Base-by-base conservation (phyloP, 441 rosid species). In the Omphalea diandra region DNA sequence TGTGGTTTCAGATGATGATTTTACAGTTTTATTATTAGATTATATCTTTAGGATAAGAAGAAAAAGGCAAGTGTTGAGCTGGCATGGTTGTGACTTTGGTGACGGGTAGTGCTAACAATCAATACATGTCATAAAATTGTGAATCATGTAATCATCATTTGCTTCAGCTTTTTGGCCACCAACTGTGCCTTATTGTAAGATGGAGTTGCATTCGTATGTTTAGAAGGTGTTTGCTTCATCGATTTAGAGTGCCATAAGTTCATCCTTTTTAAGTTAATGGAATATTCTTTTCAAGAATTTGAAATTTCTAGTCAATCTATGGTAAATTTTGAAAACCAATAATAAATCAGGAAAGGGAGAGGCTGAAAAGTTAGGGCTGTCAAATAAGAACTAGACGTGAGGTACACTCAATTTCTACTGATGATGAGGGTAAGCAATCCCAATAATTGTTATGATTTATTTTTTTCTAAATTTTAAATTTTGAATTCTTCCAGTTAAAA, bases 161-260 rank as follows among this genome's bases (percentile, higher is more conserved):
- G 17, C 97, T 94, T 80, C 93, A 94, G 98, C 81, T 94, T 52
- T 83, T 87, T 73, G 95, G 97, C 64, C 85, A 95, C 33, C 98
- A 96, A 41, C 97, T 87, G 60, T 91, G 96, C 97, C 87, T 90
- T 33, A 90, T 97, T 24, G 91, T 94, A 54, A 80, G 73, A 57
- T 32, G 85, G 53, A 81, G 95, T 69, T 91, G 1, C 96, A 83
- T 73, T 56, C 78, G 59, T 94, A 88, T 69, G 88, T 90, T 43
- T 77, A 86, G 35, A 90, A 87, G 94, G 98, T 91, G 63, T 66
- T 52, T 44, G 26, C 55, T 46, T 38, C 7, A n/a, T 36, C 24
- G 32, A 52, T 43, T 20, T 11, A 49, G 17, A 20, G 9, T 41
- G 24, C n/a, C 8, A 6, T 44, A 11, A 54, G 26, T 61, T 12